Conservation (phyloP, 179 eudicot genomes). For the Silene coronaria region DNA sequence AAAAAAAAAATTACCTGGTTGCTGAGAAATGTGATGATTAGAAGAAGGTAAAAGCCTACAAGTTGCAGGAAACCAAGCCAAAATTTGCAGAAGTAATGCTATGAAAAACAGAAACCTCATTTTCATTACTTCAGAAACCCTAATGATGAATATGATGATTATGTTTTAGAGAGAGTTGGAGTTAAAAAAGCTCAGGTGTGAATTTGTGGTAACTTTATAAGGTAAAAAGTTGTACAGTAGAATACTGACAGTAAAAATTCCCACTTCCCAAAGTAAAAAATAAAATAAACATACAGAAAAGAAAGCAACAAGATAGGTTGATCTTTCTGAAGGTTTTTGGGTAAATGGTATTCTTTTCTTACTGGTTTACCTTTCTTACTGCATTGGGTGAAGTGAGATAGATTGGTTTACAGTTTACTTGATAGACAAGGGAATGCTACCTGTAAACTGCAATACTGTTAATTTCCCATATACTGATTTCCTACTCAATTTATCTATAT, state of each 20-base stretch:
- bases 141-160: constrained; percentile 32
- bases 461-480: background rate
- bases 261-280: constrained; percentile 32
- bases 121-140: constrained; percentile 30
- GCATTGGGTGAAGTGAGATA: constrained; percentile 27
- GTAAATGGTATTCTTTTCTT: constrained; percentile 21
- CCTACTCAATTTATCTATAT: constrained; percentile 12
- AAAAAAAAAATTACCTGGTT: constrained; percentile 13
- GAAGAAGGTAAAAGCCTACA: constrained; percentile 41
- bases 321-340: constrained; percentile 27
- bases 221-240: background rate
- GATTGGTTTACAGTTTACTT: constrained; percentile 26
- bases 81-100: constrained; percentile 36
- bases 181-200: constrained; percentile 12
- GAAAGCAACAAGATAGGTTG: constrained; percentile 4
- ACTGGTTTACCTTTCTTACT: constrained; percentile 19
- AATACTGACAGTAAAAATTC: constrained; percentile 18
- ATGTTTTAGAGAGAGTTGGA: constrained; percentile 12
- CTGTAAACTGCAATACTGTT: constrained; percentile 10
- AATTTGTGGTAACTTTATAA: constrained; percentile 20
- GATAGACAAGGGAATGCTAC: constrained; percentile 25
- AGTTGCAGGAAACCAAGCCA: constrained; percentile 45
- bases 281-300: background rate
- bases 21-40: constrained; percentile 23
- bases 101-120: constrained; percentile 26